Conservation (phyloP, 1,139 yeast genomes). For the Citeromyces siamensis region DNA sequence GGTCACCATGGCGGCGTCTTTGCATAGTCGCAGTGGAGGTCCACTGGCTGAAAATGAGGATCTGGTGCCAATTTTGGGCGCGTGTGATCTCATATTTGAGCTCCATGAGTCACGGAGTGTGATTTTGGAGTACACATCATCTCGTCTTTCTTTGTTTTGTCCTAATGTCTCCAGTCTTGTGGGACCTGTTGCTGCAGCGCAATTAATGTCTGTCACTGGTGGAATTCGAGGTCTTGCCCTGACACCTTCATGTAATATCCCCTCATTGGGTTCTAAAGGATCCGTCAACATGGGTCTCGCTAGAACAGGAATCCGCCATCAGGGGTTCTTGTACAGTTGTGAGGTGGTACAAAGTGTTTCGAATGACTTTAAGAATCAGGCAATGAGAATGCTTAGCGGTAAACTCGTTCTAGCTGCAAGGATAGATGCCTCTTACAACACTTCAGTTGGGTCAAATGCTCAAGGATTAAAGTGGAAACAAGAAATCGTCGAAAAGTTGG, state of each 20-base stretch:
- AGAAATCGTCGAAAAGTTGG: constrained; percentile 54
- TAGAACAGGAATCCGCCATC: constrained; percentile 35
- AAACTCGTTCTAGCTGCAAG: constrained; percentile 79
- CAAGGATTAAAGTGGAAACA: constrained; percentile 44
- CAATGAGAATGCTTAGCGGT: constrained; percentile 69
- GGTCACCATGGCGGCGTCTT: constrained; percentile 61
- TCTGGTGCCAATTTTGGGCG: constrained; percentile 25
- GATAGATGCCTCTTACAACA: constrained; percentile 33
- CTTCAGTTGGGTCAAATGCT: constrained; percentile 13
- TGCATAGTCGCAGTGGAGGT: constrained; percentile 11
- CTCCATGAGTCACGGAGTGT: constrained; percentile 29
- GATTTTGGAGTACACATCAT: constrained; percentile 44
- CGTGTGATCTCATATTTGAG: constrained; percentile 34
- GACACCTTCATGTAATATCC: constrained; percentile 76
- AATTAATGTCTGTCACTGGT: constrained; percentile 52
- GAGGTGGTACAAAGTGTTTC: constrained; percentile 43
- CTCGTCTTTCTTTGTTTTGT: constrained; percentile 46
- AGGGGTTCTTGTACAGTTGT: constrained; percentile 50
- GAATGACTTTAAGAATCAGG: constrained; percentile 49
- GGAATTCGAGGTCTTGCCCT: constrained; percentile 57
- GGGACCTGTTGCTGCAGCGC: constrained; percentile 67
- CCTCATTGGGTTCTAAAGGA: constrained; percentile 62
- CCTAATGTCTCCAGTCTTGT: constrained; percentile 72
- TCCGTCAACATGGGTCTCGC: constrained; percentile 33
- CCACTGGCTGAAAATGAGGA: constrained; percentile 16